Evolutionary conservation across 1,139 yeast species (phyloP), one percentile per base, ranked within the genome.

Genomic region (Candida freyschussii): DNA sequence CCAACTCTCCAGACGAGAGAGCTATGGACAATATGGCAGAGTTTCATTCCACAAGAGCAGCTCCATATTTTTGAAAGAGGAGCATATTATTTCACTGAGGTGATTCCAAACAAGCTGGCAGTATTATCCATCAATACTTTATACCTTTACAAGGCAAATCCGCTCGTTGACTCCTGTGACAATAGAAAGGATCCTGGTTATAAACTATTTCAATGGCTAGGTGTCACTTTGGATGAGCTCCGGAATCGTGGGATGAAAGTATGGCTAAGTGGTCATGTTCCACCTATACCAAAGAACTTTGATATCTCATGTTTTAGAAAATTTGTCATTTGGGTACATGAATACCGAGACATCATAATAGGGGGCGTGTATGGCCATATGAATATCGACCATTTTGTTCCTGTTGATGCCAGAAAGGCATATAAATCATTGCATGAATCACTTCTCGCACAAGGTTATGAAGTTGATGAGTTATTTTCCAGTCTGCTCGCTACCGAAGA

Each of bases 291-390:
- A 27, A 83, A 83, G 56, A 83, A 84, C 55, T 78, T 71, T 45
- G 94, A 84, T 49, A 62, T 67, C 18, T 66, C 78, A 27, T 85
- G 95, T 52, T 76, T 72, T 47, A 65, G 86, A 34, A 83, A 84
- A 53, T 79, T 77, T 53, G 70, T 82, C 22, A 69, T 77, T 14
- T 84, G 95, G 94, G 61, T 76, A 25, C 75, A 83, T 48, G 95
- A 83, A 51, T 85, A 78, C 53, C 67, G 94, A 44, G 95, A 85
- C 53, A 71, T 85, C 21, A 79, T 85, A 26, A 66, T 85, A 42
- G 95, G 95, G 17, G 87, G 91, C 10, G 60, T 85, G 19, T 85
- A 72, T 54, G 95, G 95, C 0, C 95, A 85, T 53, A 85, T 85
- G 95, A 85, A 85, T 56, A 62, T 84, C 39, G 95, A 85, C 53